Evolutionary conservation across 164 flowering plant species (phyloP).

Genomic region (Cinnamomum micranthum): DNA sequence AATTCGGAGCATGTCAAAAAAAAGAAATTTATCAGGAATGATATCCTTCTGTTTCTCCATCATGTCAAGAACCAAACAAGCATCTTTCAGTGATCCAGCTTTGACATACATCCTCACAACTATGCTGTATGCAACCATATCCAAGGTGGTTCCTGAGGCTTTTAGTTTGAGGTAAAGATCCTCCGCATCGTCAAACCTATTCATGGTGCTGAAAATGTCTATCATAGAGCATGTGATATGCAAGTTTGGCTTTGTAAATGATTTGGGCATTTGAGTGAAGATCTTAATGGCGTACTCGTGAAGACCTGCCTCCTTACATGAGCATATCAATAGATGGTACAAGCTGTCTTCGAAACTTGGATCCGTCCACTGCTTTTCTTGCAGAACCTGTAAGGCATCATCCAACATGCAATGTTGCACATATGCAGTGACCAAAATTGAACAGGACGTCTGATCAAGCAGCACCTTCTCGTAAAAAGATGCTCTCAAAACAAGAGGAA

Average conservation of each 20-base stretch:
- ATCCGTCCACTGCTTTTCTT: conserved; percentile 72
- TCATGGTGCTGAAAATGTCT: conserved; percentile 63
- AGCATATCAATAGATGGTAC: conserved; percentile 87
- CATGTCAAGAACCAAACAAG: conserved; percentile 59
- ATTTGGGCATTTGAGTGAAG: conserved; percentile 48
- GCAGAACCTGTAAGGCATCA: conserved; percentile 58
- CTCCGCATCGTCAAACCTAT: conserved; percentile 56
- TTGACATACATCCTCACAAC: conserved; percentile 78
- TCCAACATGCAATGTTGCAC: conserved; percentile 66
- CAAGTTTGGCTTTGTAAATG: conserved; percentile 51
- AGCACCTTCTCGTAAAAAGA: conserved; percentile 57
- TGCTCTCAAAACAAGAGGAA: conserved; percentile 57
- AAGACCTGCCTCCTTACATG: conserved; percentile 72
- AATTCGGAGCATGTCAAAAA: conserved; percentile 82
- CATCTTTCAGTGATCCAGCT: conserved; percentile 59
- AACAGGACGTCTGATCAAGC: conserved; percentile 70
- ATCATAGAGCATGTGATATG: conserved; percentile 86
- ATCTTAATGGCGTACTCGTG: conserved; percentile 61
- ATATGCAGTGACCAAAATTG: conserved; percentile 71
- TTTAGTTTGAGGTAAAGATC: conserved; percentile 49
- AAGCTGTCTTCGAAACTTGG: conserved; percentile 66
- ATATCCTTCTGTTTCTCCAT: conserved; percentile 60
- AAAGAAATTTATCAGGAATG: conserved; percentile 64
- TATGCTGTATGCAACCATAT: conserved; percentile 69
- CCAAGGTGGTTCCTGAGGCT: conserved; percentile 52